Percentiles rank a stretch among this genome's conserved stretches.
Evolutionary conservation across 495 filamentous ascomycete genomes (phyloP).

Genomic region (Melanomma pulvis-pyrius): DNA sequence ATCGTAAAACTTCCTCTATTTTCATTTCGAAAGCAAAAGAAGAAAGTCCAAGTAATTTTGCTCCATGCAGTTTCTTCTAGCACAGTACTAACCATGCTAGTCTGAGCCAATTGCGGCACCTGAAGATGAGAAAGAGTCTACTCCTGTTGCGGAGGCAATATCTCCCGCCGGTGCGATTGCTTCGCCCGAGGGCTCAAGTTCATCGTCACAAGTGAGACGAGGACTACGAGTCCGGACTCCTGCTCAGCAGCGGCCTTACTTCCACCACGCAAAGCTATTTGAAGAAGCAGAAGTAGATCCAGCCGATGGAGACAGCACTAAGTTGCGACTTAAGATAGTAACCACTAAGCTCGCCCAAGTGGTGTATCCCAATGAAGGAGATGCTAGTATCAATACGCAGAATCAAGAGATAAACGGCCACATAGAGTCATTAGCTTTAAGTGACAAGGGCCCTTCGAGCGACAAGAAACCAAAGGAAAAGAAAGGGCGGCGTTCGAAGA

Average conservation of each 20-base stretch:
- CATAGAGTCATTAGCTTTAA: background rate
- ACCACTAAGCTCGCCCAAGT: slow-evolving; percentile 3
- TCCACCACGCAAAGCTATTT: slow-evolving; percentile 22
- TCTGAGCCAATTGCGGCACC: background rate
- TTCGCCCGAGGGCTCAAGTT: background rate
- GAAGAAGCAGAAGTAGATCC: slow-evolving; percentile 4
- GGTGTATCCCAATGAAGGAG: background rate
- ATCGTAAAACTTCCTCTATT: background rate
- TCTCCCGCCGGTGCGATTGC: background rate
- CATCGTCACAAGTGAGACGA: slow-evolving; percentile 14
- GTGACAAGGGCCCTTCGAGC: background rate
- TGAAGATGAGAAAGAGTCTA: background rate
- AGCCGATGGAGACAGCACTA: background rate
- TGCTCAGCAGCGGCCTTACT: slow-evolving; percentile 32
- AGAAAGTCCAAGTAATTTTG: background rate
- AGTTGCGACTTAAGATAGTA: background rate
- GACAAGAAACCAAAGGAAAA: slow-evolving; percentile 6
- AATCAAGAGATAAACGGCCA: background rate
- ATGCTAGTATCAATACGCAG: background rate
- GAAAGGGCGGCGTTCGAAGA: background rate
- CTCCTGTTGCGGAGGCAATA: background rate
- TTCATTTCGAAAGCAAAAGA: background rate
- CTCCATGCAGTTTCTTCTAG: background rate
- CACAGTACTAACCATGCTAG: background rate
- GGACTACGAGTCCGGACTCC: slow-evolving; percentile 23